Base-by-base conservation (phyloP, 768 basidiomycete genomes). In the Ephemerocybe angulata region DNA sequence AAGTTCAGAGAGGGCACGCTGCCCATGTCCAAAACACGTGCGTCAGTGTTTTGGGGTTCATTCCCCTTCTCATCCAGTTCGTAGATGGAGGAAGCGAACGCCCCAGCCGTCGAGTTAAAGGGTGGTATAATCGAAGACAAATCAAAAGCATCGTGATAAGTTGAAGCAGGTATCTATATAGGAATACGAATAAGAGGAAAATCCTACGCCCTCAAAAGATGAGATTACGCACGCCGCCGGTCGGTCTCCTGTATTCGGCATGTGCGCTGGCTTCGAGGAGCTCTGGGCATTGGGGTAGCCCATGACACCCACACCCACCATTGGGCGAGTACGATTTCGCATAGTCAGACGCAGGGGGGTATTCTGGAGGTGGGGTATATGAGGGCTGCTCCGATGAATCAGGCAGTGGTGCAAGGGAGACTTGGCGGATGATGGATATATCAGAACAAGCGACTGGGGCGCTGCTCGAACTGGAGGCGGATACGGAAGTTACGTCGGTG, bases 1-100 rank as follows among this genome's bases (percentile, higher is more conserved):
- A 87, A 88, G 46, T 79, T 76, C 33, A 87, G 69, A 8, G 86
- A 86, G 6, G 88, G 88, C 57, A 84, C 80, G 43, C 71, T 63
- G 5, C 62, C 65, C n/a, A 85, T 80, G 37, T 67, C 66, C n/a
- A 54, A 49, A 38, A 44, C 38, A 41, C 17, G n/a, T 41, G 38
- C 53, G 7, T 61, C 58, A 19, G 63, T 52, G 12, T 60, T 55
- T 21, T 38, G 54, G 60, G 55, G 48, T 62, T 68, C 59, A 59
- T 62, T 52, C 54, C 64, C 63, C 40, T 66, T 54, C 43, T 72
- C 69, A 55, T 70, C 65, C 24, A 70, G 52, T 49, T 69, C 67
- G 33, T 63, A 56, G 28, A 72, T 65, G 54, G 67, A 71, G 5
- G 63, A 31, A 5, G 25, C 11, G 21, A 10, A 17, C 8, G 22